These are phyloP conservation scores for Penstemon newberryi DNA, from an alignment of 257 asterid genomes.

Conservation along the genomic window DNA sequence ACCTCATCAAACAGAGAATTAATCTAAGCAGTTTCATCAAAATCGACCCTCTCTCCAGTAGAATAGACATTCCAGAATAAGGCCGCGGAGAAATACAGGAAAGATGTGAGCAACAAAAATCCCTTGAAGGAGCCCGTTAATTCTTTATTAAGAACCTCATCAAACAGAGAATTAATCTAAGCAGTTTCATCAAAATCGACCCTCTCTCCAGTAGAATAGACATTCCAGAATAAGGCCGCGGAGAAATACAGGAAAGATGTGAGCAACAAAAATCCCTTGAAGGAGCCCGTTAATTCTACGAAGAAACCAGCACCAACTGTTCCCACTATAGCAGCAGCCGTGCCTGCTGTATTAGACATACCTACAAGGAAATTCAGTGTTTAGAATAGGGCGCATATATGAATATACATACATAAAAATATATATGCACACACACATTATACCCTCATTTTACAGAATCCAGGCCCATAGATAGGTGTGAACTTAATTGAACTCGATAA, in stretches of 20 bases:
- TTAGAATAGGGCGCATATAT: not conserved
- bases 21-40: conserved; percentile 52
- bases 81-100: conserved; percentile 74
- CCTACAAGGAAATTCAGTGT: conserved; percentile 41
- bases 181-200: conserved; percentile 67
- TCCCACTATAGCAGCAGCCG: conserved; percentile 89
- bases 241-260: conserved; percentile 73
- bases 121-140: conserved; percentile 85
- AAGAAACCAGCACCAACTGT: conserved; percentile 97
- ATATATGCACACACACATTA: conserved; percentile 6
- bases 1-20: not conserved
- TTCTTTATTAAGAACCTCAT: conserved; percentile 30
- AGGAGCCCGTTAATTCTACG: conserved; percentile 82
- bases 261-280: conserved; percentile 79
- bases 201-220: conserved; percentile 81
- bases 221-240: conserved; percentile 68
- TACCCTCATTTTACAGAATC: not conserved
- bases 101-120: conserved; percentile 74
- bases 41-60: conserved; percentile 84
- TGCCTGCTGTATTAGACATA: conserved; percentile 83
- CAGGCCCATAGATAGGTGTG: not conserved
- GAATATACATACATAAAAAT: conserved; percentile 11
- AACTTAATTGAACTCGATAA: not conserved
- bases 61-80: conserved; percentile 66
- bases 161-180: conserved; percentile 23